Percentiles rank a stretch among this genome's conserved stretches.
phyloP scores from a whole-genome alignment of 805 yeast genomes.

The Metschnikowia koreensis region DNA sequence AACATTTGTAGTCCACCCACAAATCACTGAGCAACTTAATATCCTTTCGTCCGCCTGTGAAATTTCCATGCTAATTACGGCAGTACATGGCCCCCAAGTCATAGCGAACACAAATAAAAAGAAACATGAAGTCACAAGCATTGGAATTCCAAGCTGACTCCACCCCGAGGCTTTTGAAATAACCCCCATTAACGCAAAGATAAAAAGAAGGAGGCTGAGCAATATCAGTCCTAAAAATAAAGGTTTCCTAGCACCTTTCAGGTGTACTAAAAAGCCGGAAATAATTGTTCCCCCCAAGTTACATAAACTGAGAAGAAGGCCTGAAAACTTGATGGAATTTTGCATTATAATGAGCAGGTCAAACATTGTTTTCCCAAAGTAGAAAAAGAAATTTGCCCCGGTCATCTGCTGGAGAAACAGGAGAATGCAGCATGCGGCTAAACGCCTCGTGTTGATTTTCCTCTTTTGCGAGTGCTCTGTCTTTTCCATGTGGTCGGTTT shows the following conservation, averaged over 20 bases:
- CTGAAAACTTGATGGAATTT: slow-evolving; percentile 7
- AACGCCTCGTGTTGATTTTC: slow-evolving; percentile 1
- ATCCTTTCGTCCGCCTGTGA: slow-evolving; percentile 23
- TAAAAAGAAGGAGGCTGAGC: not conserved
- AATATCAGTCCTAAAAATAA: slow-evolving; percentile 14
- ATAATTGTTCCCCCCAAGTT: slow-evolving; percentile 23
- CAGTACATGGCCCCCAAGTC: slow-evolving; percentile 36
- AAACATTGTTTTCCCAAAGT: slow-evolving; percentile 27
- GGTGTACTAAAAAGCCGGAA: slow-evolving; percentile 19
- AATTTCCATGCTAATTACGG: slow-evolving; percentile 23
- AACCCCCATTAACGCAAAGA: slow-evolving; percentile 8
- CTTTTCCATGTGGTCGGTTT: not conserved
- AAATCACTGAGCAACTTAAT: slow-evolving; percentile 20
- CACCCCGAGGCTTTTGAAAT: not conserved
- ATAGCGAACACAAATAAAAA: slow-evolving; percentile 24
- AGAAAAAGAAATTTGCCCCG: slow-evolving; percentile 34
- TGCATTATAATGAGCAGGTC: slow-evolving; percentile 4
- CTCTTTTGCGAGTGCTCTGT: not conserved
- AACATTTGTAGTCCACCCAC: slow-evolving; percentile 25
- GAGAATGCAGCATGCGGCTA: slow-evolving; percentile 20
- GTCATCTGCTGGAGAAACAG: slow-evolving; percentile 36
- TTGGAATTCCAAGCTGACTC: slow-evolving; percentile 3
- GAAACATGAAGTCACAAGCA: slow-evolving; percentile 19
- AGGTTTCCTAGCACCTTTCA: slow-evolving; percentile 10
- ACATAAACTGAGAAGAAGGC: slow-evolving; percentile 20